phyloP scores from a whole-genome alignment of 83 land plant genomes.

The Diphasiastrum complanatum region DNA sequence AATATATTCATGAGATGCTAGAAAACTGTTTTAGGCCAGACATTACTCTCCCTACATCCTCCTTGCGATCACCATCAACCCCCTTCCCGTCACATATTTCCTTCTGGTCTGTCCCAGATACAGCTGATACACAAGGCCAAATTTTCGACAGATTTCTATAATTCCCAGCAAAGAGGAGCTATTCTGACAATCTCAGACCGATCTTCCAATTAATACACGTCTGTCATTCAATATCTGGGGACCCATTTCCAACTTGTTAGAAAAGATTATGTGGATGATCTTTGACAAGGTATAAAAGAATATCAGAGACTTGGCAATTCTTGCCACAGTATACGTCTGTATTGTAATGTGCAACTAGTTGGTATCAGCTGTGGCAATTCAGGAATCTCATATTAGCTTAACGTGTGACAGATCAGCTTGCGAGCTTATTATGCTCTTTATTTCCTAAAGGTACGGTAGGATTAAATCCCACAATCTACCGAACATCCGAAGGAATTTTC shows the following conservation, averaged over 20 bases:
- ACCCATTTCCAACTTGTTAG: conserved; percentile 26
- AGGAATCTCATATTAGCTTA: conserved; percentile 27
- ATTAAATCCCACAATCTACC: no score
- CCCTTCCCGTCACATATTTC: no score
- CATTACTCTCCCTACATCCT: no score
- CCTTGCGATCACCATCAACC: no score
- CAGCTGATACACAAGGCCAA: no score
- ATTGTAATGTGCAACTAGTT: conserved; percentile 7
- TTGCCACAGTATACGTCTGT: conserved; percentile 8
- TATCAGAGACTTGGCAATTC: not conserved
- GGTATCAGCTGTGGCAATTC: conserved; percentile 14
- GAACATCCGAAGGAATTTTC: no score
- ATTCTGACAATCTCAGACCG: not conserved
- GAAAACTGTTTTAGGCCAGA: no score
- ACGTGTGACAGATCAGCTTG: no score
- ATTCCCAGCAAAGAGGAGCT: conserved; percentile 9
- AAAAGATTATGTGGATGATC: conserved; percentile 9
- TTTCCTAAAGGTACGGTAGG: no score
- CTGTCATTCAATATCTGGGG: conserved; percentile 8
- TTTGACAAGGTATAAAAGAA: conserved; percentile 13
- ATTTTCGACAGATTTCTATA: conserved; percentile 3
- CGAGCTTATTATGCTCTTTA: no score
- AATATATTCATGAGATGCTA: no score
- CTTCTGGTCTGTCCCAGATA: no score
- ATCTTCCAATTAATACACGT: conserved; percentile 21